phyloP scores from a whole-genome alignment of 345 rosid genomes.

The Ailanthus altissimus region DNA sequence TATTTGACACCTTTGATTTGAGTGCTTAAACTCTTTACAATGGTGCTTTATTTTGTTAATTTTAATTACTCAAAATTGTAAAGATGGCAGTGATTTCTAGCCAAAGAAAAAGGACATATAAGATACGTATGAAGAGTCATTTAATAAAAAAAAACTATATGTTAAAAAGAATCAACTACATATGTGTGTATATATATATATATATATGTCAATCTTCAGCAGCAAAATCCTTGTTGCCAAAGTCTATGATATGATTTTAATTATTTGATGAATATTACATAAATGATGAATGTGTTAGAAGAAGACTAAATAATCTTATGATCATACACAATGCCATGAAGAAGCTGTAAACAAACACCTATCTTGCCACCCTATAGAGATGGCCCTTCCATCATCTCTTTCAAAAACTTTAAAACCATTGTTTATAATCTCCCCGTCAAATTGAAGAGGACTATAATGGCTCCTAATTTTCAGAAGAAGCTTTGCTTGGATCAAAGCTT shows the following conservation, averaged over 20 bases:
- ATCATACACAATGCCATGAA: slow-evolving; percentile 53
- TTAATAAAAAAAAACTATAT: too few species aligned
- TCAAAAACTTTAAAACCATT: slow-evolving; percentile 55
- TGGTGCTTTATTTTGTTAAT: too few species aligned
- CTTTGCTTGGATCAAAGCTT: slow-evolving; percentile 63
- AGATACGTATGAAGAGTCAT: too few species aligned
- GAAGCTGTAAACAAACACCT: slow-evolving; percentile 59
- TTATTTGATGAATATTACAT: slow-evolving; percentile 1
- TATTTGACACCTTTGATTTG: too few species aligned
- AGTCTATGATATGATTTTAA: neutral
- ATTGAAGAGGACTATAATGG: slow-evolving; percentile 44
- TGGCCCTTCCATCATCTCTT: slow-evolving; percentile 53
- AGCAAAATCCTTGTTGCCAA: neutral
- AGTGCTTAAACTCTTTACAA: too few species aligned
- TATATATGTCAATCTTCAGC: neutral
- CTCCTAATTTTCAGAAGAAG: slow-evolving; percentile 56
- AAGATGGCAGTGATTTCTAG: too few species aligned
- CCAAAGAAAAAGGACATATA: too few species aligned
- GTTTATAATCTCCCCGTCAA: slow-evolving; percentile 41
- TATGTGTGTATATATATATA: too few species aligned
- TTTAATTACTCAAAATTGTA: too few species aligned
- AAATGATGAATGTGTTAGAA: slow-evolving; percentile 33
- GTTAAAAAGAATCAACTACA: too few species aligned
- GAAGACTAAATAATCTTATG: neutral
- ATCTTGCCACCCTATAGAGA: slow-evolving; percentile 67